phyloP scores from a whole-genome alignment of 768 basidiomycete genomes.

The Termitomyces bulborhizus region DNA sequence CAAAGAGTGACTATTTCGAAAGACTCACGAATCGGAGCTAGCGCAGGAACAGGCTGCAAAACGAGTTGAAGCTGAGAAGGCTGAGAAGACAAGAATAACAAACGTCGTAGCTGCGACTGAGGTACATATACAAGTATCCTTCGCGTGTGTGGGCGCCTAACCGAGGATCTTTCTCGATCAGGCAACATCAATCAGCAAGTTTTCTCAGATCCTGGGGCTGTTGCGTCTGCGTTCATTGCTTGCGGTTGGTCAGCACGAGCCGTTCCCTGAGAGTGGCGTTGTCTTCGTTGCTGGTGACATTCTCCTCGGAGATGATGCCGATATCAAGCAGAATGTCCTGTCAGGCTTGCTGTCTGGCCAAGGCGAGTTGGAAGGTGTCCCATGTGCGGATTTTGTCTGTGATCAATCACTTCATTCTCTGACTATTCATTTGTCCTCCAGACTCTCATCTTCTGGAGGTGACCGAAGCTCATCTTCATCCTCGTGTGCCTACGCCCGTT shows the following conservation, averaged over 20 bases:
- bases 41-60: slow-evolving; percentile 49
- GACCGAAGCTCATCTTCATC: slow-evolving; percentile 44
- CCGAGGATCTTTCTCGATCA: slow-evolving; percentile 17
- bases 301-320: slow-evolving; percentile 50
- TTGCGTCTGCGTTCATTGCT: slow-evolving; percentile 52
- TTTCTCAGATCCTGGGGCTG: slow-evolving; percentile 49
- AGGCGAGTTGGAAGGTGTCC: slow-evolving; percentile 55
- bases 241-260: slow-evolving; percentile 35
- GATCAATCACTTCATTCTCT: neutral
- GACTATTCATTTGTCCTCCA: slow-evolving; percentile 22
- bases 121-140: slow-evolving; percentile 30
- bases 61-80: slow-evolving; percentile 50
- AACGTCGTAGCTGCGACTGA: slow-evolving; percentile 52
- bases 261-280: slow-evolving; percentile 44
- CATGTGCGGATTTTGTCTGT: slow-evolving; percentile 42
- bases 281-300: slow-evolving; percentile 46
- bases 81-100: slow-evolving; percentile 48
- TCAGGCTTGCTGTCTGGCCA: slow-evolving; percentile 49
- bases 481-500: slow-evolving; percentile 32
- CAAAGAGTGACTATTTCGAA: slow-evolving; percentile 6
- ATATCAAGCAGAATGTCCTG: slow-evolving; percentile 44
- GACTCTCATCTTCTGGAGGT: slow-evolving; percentile 60
- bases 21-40: slow-evolving; percentile 63
- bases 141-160: neutral
- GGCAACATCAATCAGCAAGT: slow-evolving; percentile 36